Evolutionary conservation across 768 basidiomycete species (phyloP), one percentile per base, ranked within the genome.

Genomic region (Lactifluus subvellereus): DNA sequence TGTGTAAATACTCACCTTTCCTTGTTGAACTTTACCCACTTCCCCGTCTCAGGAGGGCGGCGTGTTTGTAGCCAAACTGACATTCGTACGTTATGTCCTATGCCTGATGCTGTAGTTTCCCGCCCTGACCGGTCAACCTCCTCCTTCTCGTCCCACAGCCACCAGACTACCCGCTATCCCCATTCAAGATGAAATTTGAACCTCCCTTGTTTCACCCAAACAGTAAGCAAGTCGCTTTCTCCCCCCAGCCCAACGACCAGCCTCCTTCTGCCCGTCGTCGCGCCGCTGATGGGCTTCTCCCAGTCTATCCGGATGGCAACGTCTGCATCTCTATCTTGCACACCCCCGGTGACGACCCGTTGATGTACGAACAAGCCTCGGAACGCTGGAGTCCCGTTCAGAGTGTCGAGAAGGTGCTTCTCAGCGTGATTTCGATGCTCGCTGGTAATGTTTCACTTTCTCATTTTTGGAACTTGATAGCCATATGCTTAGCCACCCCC

Each of bases 341-440:
- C 72, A 88, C 93, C 0, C 97, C 95, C 0, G 91, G 91, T 9
- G 91, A 93, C 71, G 90, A 93, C 68, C 91, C 91, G 18, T 89
- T 87, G 62, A 89, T 91, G 81, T 98, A 98, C 73, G 96, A 99
- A 73, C 85, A 89, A 68, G 93, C 94, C 0, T 93, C 90, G 20
- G 97, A 99, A 71, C 83, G 97, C 43, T 99, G 97, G 97, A 93
- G 90, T 61, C 97, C 97, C n/a, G 96, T 98, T 0, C 96, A 98
- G 76, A 93, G 91, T 70, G 91, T 99, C 16, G 91, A 98, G 77
- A 98, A 97, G 76, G 96, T 97, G 67, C 82, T 98, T 58, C 80
- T 98, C 10, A 95, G 93, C 68, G 96, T 99, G 27, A 86, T 99
- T 68, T 94, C 91, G 47, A 98, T 99, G 94, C 81, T 99, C 13